Conservation (phyloP, 2,329 filamentous ascomycete genomes). For the Nemania serpens region DNA sequence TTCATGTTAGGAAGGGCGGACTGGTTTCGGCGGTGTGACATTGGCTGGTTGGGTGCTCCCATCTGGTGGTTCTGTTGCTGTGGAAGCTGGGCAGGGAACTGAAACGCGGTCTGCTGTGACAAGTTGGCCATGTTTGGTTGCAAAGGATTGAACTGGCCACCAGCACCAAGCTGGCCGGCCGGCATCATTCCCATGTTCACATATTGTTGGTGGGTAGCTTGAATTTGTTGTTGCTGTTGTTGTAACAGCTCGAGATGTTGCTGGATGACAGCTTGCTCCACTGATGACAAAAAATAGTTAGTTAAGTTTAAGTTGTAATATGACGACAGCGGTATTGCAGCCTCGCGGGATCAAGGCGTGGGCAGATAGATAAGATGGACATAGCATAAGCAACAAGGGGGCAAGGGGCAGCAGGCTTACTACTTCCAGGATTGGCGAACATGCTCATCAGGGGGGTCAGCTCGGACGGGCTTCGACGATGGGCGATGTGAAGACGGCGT, state of each 20-base stretch:
- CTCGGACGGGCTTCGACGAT: constrained; percentile 95
- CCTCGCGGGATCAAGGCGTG: too few species aligned
- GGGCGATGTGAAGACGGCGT: constrained; percentile 93
- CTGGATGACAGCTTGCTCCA: constrained; percentile 97
- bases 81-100: constrained; percentile 85
- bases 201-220: constrained; percentile 95
- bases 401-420: constrained; percentile 52
- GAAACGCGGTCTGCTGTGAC: constrained; percentile 80
- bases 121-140: constrained; percentile 81
- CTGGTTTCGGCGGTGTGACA: constrained; percentile 95
- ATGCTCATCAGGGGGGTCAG: constrained; percentile 97
- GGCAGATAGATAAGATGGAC: neutral
- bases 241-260: constrained; percentile 97
- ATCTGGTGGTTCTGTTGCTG: constrained; percentile 71
- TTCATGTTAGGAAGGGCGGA: constrained; percentile 92
- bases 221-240: constrained; percentile 97
- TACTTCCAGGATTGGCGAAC: constrained; percentile 70
- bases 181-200: constrained; percentile 96
- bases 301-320: too few species aligned
- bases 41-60: constrained; percentile 76
- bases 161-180: constrained; percentile 78
- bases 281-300: constrained; percentile 57
- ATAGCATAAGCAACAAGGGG: neutral
- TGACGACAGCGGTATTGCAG: constrained; percentile 8
- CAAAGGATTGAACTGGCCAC: constrained; percentile 74